A percentile compares a stretch with the other conserved stretches of the same genome.
phyloP scores from a whole-genome alignment of 306 rosid species.

The Clitoria ternatea region DNA sequence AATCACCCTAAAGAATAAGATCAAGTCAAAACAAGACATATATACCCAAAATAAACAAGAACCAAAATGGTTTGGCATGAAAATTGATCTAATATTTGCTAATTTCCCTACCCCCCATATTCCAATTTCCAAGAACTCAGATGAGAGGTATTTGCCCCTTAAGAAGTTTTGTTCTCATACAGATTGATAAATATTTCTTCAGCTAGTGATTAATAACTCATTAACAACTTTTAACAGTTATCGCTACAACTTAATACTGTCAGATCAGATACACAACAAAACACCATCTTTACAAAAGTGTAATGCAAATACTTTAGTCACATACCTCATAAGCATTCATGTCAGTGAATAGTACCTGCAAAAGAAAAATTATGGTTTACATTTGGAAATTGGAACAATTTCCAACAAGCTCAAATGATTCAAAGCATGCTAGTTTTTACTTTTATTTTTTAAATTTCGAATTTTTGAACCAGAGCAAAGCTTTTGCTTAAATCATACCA shows the following conservation, averaged over 20 bases:
- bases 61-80: not conserved
- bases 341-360: constrained; percentile 92
- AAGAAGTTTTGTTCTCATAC: not conserved
- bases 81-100: not conserved
- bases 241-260: not conserved
- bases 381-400: not conserved
- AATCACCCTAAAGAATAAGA: not conserved
- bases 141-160: not conserved
- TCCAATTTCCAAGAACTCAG: not conserved
- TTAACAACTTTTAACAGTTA: not conserved
- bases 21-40: not conserved
- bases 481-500: not conserved
- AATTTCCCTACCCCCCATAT: not conserved
- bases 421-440: not conserved
- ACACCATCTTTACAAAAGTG: not conserved
- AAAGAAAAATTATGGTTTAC: not conserved
- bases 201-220: not conserved
- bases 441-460: not conserved
- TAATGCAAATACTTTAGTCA: not conserved
- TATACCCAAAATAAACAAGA: not conserved
- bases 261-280: constrained; percentile 3
- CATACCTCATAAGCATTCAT: constrained; percentile 85
- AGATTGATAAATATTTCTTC: not conserved
- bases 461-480: not conserved
- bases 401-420: not conserved